Conservation (phyloP, 306 rosid species). For the Acacia confusa region DNA sequence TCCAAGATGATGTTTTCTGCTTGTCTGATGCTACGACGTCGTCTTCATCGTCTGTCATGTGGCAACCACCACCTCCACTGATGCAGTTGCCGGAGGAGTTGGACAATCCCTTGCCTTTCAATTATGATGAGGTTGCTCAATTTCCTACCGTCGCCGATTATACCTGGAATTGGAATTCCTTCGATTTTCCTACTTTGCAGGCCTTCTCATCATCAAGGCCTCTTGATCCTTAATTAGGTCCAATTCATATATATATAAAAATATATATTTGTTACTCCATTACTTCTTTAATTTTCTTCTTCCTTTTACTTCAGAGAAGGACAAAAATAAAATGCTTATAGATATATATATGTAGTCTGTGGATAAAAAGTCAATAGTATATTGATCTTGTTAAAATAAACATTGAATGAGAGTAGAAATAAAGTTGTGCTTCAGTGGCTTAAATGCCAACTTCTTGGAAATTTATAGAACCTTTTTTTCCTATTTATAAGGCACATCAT, state of each 20-base stretch:
- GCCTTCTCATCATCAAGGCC: constrained; percentile 48
- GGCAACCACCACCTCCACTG: constrained; percentile 36
- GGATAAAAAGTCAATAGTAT: not conserved
- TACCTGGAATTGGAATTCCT: constrained; percentile 64
- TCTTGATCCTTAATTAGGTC: constrained; percentile 11
- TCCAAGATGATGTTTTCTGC: constrained; percentile 35
- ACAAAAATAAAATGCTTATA: not conserved
- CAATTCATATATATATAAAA: not conserved
- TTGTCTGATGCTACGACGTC: constrained; percentile 31
- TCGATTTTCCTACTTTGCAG: constrained; percentile 56
- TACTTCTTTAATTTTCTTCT: constrained; percentile 7
- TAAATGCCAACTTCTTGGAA: not conserved
- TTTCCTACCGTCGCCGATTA: constrained; percentile 30
- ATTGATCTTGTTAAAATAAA: constrained; percentile 21
- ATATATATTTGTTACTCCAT: not conserved
- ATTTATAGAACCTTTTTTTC: not conserved
- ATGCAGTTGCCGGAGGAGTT: constrained; percentile 45
- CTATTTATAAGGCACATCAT: too few relatives aligned
- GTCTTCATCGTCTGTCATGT: constrained; percentile 27
- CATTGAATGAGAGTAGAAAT: constrained; percentile 27
- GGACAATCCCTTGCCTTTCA: constrained; percentile 38
- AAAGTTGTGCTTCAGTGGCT: constrained; percentile 22
- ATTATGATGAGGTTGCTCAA: constrained; percentile 11
- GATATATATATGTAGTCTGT: not conserved
- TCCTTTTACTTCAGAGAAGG: constrained; percentile 27